Evolutionary conservation across 2,329 filamentous ascomycete genomes (phyloP).

Genomic region (Penicillium glabrum): DNA sequence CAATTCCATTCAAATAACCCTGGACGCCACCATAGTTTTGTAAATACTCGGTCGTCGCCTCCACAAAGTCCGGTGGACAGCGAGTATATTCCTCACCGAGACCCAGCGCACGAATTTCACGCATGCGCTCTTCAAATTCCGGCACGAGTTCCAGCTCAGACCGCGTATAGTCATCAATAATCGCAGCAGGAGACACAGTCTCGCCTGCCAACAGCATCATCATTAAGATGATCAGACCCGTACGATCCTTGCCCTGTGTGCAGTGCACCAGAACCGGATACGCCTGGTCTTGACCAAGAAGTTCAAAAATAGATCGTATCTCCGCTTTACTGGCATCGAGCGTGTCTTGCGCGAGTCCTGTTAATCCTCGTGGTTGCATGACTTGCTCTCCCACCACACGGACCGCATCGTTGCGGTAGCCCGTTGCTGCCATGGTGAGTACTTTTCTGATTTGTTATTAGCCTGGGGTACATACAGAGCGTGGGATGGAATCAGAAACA

Average conservation of each 20-base stretch:
- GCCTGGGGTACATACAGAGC: not conserved
- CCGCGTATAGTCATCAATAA: constrained; percentile 70
- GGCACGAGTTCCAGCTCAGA: constrained; percentile 61
- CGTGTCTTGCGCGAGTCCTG: constrained; percentile 68
- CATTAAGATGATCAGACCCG: constrained; percentile 69
- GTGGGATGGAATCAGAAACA: constrained; percentile 18
- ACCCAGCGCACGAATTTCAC: constrained; percentile 69
- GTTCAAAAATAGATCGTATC: constrained; percentile 69
- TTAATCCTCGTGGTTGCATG: constrained; percentile 70
- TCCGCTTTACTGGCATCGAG: constrained; percentile 64
- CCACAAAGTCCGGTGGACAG: constrained; percentile 66
- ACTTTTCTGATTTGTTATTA: constrained; percentile 52
- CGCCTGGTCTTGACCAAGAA: constrained; percentile 54
- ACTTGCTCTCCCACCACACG: constrained; percentile 67
- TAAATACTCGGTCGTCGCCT: constrained; percentile 58
- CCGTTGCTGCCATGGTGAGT: constrained; percentile 61
- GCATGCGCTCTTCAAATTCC: constrained; percentile 63
- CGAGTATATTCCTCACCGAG: constrained; percentile 71
- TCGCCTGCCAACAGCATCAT: constrained; percentile 61
- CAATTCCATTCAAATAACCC: constrained; percentile 64
- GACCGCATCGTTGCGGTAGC: constrained; percentile 69
- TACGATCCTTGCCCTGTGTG: constrained; percentile 86
- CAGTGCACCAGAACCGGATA: constrained; percentile 76
- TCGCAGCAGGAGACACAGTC: constrained; percentile 55
- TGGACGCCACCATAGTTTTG: constrained; percentile 61